These are phyloP conservation scores for Leavenworthia alabamica DNA, from an alignment of 345 rosid species.

Conservation along the genomic window DNA sequence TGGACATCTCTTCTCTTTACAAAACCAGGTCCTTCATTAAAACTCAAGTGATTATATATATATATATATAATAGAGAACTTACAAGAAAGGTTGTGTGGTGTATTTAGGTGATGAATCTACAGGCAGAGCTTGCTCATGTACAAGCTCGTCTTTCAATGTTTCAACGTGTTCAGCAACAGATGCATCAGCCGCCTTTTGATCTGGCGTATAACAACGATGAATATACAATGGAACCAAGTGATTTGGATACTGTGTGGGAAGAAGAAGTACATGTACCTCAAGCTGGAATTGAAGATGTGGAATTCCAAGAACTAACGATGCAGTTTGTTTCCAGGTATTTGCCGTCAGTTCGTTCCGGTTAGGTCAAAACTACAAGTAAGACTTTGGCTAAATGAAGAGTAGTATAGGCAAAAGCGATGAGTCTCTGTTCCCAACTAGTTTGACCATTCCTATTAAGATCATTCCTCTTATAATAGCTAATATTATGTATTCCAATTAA, in stretches of 20 bases:
- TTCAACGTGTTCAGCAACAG: conserved; percentile 37
- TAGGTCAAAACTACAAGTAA: conserved; percentile 2
- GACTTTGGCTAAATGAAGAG: background rate
- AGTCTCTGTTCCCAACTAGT: conserved; percentile 1
- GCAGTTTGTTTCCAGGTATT: conserved; percentile 18
- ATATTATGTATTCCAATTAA: background rate
- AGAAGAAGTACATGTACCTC: conserved; percentile 4
- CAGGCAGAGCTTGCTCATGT: conserved; percentile 71
- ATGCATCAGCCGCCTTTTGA: conserved; percentile 24
- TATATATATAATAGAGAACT: background rate
- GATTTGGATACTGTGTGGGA: conserved; percentile 16
- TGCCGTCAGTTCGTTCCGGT: conserved; percentile 16
- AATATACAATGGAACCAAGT: conserved; percentile 12
- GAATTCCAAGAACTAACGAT: conserved; percentile 16
- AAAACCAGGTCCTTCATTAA: conserved; percentile 54
- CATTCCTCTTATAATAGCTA: background rate
- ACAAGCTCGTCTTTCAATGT: conserved; percentile 53
- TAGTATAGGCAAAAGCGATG: background rate
- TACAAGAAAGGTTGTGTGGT: background rate
- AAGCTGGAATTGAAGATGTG: background rate
- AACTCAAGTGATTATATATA: background rate
- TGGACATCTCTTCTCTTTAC: conserved; percentile 67
- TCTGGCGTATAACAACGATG: conserved; percentile 27
- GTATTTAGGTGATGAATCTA: conserved; percentile 55
- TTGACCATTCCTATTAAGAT: background rate